phyloP scores from a whole-genome alignment of 331 rosid species.

The Cucumis variabilis region DNA sequence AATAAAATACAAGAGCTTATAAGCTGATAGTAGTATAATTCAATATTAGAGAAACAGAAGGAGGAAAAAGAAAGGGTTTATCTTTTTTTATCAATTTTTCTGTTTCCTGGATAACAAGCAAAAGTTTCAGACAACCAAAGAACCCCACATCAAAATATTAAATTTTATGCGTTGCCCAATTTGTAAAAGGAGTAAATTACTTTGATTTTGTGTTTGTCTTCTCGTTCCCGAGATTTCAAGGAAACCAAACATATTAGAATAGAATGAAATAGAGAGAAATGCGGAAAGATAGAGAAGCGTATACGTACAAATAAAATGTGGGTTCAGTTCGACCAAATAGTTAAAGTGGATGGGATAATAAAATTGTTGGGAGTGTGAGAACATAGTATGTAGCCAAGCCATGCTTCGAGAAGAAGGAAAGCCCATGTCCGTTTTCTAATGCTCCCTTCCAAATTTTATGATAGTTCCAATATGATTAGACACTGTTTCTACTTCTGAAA shows the following conservation, averaged over 20 bases:
- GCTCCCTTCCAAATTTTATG: no score
- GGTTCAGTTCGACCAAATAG: no score
- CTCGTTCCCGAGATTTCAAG: background rate
- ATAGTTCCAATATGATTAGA: no score
- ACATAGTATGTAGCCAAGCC: no score
- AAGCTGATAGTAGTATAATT: no score
- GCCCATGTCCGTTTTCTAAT: no score
- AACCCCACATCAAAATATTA: background rate
- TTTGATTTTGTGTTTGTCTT: background rate
- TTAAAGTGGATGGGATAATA: no score
- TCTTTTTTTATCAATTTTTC: background rate
- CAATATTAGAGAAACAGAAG: no score
- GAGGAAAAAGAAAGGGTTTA: no score
- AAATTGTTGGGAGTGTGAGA: background rate
- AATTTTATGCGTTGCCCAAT: background rate
- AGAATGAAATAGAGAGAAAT: background rate
- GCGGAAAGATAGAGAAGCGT: background rate
- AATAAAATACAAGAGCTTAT: background rate
- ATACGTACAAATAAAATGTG: background rate
- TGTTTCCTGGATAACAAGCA: constrained; percentile 5
- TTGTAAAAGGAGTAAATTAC: background rate
- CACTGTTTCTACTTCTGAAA: no score
- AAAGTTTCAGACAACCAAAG: background rate
- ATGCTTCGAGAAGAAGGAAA: no score
- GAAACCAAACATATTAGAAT: background rate